Evolutionary conservation across 2,329 filamentous ascomycete species (phyloP), one percentile per base, ranked within the genome.

Genomic region (Fonsecaea pugnacius): DNA sequence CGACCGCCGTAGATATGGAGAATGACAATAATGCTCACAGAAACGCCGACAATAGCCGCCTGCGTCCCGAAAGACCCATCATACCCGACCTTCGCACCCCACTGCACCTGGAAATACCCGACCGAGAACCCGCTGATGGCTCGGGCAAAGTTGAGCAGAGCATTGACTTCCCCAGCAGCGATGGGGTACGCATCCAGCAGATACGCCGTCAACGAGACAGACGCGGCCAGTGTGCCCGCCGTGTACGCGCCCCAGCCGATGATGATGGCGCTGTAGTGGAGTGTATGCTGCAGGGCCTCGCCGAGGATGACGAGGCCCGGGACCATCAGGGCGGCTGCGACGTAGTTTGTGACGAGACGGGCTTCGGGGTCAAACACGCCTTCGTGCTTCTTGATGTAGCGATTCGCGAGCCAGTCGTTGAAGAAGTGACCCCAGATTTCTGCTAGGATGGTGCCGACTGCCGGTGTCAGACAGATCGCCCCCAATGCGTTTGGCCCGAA

Each of bases 331-430:
- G 80, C 76, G 4, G 80, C 75, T 0, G 78, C 75, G 18, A 84
- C 62, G 67, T 79, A 82, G 59, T 81, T 78, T 30, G 80, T 79
- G 7, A 75, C 72, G 7, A 87, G 78, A 4, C 84, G 81, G 3
- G 78, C 80, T 73, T 87, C 84, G 40, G 85, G 83, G 66, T 85
- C 82, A 56, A 87, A 83, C 52, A 75, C 77, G n/a, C 83, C 83
- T 3, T 78, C 71, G 72, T 86, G 79, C 1, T 73, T 71, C 4
- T 73, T 71, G 24, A 82, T 79, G 66, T 82, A 82, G 21, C 75
- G 71, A 9, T 70, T 74, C 5, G 80, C 80, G 3, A 58, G 21
- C 36, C 74, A 63, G 65, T 87, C 84, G 72, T 87, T 83, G 12
- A 86, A 74, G 78, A 78, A 86, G 72, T 86, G 85, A 2, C 85